Evolutionary conservation across 2,329 filamentous ascomycete species (phyloP).

Genomic region (Cladosporium phlei): DNA sequence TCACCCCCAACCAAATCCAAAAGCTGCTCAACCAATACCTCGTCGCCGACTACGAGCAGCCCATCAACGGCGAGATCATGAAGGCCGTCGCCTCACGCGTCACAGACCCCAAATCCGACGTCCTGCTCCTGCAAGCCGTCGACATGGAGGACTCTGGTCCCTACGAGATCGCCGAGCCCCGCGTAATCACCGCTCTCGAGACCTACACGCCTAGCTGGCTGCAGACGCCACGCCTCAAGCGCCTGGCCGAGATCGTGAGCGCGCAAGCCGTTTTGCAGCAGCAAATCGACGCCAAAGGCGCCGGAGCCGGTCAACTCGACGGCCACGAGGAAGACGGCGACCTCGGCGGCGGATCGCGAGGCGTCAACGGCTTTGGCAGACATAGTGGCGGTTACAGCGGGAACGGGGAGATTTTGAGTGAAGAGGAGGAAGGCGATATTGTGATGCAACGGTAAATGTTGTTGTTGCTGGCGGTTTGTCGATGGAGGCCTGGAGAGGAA

Average conservation of each 20-base stretch:
- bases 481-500: no score
- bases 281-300: constrained; percentile 19
- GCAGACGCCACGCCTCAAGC: constrained; percentile 90
- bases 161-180: constrained; percentile 95
- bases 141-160: constrained; percentile 99
- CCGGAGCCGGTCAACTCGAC: constrained; percentile 1
- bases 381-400: constrained; percentile 6
- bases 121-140: constrained; percentile 85
- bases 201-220: constrained; percentile 98
- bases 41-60: constrained; percentile 97
- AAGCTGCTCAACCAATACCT: constrained; percentile 98
- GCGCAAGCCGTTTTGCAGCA: constrained; percentile 87
- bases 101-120: constrained; percentile 90
- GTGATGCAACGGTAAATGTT: no score
- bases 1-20: constrained; percentile 97
- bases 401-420: constrained; percentile 6
- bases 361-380: constrained; percentile 1
- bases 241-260: constrained; percentile 95
- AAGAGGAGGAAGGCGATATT: constrained; percentile 5
- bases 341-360: not conserved
- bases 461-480: no score
- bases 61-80: constrained; percentile 99
- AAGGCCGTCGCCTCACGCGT: constrained; percentile 96
- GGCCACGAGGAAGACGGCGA: constrained; percentile 10
- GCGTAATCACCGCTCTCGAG: constrained; percentile 91